Evolutionary conservation across 768 basidiomycete genomes (phyloP).

Genomic region (Pleurotus citrinopileatus): DNA sequence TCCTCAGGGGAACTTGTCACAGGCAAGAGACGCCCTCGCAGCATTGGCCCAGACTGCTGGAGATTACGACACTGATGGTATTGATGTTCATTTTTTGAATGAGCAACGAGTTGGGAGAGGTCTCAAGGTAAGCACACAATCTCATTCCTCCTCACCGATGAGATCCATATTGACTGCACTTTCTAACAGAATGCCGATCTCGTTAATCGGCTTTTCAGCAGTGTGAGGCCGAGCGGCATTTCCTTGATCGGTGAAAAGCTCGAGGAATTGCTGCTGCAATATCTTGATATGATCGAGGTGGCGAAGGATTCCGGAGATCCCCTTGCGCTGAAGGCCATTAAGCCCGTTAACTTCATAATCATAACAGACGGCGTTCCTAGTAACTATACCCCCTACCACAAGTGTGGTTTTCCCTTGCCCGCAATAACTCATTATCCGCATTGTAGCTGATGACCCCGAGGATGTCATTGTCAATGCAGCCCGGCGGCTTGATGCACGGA

Average conservation of each 20-base stretch:
- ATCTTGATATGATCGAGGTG: constrained; percentile 23
- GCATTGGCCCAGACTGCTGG: constrained; percentile 46
- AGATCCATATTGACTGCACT: background rate
- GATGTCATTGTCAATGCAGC: constrained; percentile 45
- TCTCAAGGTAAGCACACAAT: constrained; percentile 32
- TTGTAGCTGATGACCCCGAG: constrained; percentile 50
- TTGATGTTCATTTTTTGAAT: constrained; percentile 65
- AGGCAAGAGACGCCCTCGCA: constrained; percentile 47
- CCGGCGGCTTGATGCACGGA: constrained; percentile 45
- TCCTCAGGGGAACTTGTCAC: background rate
- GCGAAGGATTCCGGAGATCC: constrained; percentile 22
- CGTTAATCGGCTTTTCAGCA: constrained; percentile 41
- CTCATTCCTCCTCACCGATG: background rate
- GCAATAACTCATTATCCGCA: background rate
- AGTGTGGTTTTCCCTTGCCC: background rate
- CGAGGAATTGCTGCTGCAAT: constrained; percentile 27
- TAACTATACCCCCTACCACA: constrained; percentile 32
- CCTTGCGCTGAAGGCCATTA: constrained; percentile 32
- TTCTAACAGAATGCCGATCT: constrained; percentile 29
- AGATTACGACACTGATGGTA: constrained; percentile 53
- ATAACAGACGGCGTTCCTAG: constrained; percentile 65
- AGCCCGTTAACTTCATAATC: constrained; percentile 57
- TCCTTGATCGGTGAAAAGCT: constrained; percentile 42
- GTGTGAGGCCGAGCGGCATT: constrained; percentile 38
- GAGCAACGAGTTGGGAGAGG: constrained; percentile 26